Conservation (phyloP, 371 early-diverging fungal species). For the Umbelopsis sp. region DNA sequence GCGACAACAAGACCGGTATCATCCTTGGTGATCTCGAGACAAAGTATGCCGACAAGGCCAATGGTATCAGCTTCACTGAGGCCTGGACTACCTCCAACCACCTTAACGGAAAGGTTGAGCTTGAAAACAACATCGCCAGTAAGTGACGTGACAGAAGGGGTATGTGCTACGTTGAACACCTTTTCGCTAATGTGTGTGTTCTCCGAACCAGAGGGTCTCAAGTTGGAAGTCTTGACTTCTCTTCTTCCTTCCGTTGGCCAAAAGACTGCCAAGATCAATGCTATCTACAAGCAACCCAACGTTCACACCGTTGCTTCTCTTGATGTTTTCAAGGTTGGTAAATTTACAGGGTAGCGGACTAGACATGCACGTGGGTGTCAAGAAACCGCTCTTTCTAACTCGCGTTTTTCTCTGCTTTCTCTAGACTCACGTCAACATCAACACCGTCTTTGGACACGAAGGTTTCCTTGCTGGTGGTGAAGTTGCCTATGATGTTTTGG, state of each 20-base stretch:
- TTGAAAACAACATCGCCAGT: conserved; percentile 80
- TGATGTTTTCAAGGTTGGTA: conserved; percentile 51
- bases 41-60: conserved; percentile 83
- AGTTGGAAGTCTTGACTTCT: conserved; percentile 50
- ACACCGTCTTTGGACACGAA: conserved; percentile 41
- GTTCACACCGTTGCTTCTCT: conserved; percentile 50
- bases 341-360: conserved; percentile 46
- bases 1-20: conserved; percentile 82
- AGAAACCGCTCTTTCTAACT: too few relatives aligned
- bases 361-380: too few relatives aligned
- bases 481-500: conserved; percentile 70
- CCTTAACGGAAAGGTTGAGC: conserved; percentile 80
- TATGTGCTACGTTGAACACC: not conserved
- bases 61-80: conserved; percentile 84
- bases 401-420: too few relatives aligned
- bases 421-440: conserved; percentile 19
- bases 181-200: not conserved
- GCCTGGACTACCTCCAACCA: conserved; percentile 84
- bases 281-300: conserved; percentile 53
- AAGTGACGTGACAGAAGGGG: conserved; percentile 72
- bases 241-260: conserved; percentile 52
- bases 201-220: conserved; percentile 45
- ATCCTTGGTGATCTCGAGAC: conserved; percentile 87
- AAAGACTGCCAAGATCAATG: conserved; percentile 51
- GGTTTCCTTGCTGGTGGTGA: conserved; percentile 72